Base-by-base conservation (phyloP, 306 rosid genomes). In the Prunus mume region DNA sequence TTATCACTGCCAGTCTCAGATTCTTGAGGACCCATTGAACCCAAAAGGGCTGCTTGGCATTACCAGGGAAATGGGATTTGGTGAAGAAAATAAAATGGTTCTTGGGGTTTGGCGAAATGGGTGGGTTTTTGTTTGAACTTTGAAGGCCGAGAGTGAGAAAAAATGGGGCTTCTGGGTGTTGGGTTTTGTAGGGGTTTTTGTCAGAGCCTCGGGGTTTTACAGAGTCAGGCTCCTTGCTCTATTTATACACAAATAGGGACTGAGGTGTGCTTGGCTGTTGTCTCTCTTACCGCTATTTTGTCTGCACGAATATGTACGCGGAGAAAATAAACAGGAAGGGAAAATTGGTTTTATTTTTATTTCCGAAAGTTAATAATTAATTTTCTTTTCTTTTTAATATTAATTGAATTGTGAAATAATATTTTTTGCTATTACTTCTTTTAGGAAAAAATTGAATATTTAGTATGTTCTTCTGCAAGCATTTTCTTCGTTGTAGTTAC, bases 21-120 rank as follows among this genome's bases (percentile, higher is more conserved):
- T 63, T 69, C 77, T 52, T 43, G 47, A 28, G 13, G 57, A 58
- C 24, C 51, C 84, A 62, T 80, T 52, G 47, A 49, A 66, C 20
- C 28, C 15, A 6, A 66, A n/a, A 9, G 41, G 8, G 41, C 41
- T 34, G 41, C 41, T 34, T 66, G 22, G 70, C 47, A 62, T 32
- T 15, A 28, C 12, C 47, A 32, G 61, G 43, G n/a, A 38, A 65
- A 41, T 3, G 47, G 15, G 50, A 27, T 30, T 32, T n/a, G 51
- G 50, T 1, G 69, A 12, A 73, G n/a, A 62, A 46, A 19, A 60
- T 38, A 50, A 41, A 22, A 5, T 18, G 47, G 27, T 25, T 66
- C 6, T 32, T 66, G 28, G 30, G 64, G 64, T 57, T 57, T 57
- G 14, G 13, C 4, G 50, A 11, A 18, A 24, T 8, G 25, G 8